Evolutionary conservation across 495 filamentous ascomycete species (phyloP), one percentile per base, ranked within the genome.

Genomic region (Aspergillus heteromorphus): DNA sequence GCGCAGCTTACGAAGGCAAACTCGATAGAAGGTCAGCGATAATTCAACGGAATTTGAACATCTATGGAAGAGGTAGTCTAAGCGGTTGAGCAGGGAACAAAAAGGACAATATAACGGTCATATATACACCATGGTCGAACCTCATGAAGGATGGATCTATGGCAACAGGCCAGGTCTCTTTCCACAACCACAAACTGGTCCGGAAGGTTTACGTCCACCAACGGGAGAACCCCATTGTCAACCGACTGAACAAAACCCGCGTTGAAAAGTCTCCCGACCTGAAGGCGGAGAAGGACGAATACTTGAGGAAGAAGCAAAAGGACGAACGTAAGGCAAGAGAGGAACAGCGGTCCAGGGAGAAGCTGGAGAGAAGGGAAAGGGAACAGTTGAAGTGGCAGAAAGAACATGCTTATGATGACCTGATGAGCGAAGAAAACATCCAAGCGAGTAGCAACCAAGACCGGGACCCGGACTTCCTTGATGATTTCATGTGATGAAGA

Each of bases 91-190:
- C 45, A 89, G 87, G 93, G 54, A 98, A 97, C 74, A 98, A 98
- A 73, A 97, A 97, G 73, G 93, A 97, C 63, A 97, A 97, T 70
- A 79, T 97, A 55, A 95, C 88, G 14, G 73, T 98, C 52, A 92
- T 98, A 60, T 98, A 97, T 72, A 98, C 93, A 2, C 95, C 93
- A 17, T 97, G 95, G 95, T 88, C 89, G 38, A 98, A 98, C 65
- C 84, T 98, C 6, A 85, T 87, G 68, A 98, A 97, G 66, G 89
- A 93, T 60, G 92, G 91, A n/a, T 87, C 83, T 62, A 98, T 98
- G 93, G 91, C 90, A 4, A 85, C 84, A 3, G 93, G 93, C 19
- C 93, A 98, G 69, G 93, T 98, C 48, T 85, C 88, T 40, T 98
- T 97, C 74, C 90, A 95, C 62, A 92, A 97, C 70, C 80, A 76